phyloP scores from a whole-genome alignment of 805 yeast genomes.

The Metschnikowia proteae region DNA sequence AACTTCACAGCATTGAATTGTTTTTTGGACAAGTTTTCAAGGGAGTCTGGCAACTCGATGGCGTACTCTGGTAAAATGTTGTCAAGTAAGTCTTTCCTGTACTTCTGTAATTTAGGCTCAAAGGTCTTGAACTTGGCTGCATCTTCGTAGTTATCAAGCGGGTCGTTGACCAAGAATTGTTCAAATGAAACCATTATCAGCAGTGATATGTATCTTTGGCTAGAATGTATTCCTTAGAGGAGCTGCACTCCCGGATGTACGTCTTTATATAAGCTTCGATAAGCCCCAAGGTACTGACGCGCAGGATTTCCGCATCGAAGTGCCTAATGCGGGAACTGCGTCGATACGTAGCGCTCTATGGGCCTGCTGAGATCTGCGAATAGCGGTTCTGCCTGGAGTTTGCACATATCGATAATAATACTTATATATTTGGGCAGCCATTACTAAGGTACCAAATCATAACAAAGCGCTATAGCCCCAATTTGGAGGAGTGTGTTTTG shows the following conservation, averaged over 20 bases:
- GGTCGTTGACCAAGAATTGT: constrained; percentile 30
- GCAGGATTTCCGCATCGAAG: neutral
- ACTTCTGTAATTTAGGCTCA: constrained; percentile 46
- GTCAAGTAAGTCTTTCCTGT: constrained; percentile 33
- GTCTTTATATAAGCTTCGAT: neutral
- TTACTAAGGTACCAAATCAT: too few relatives aligned
- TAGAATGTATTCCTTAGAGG: too few relatives aligned
- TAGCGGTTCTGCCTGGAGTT: neutral
- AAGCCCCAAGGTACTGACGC: neutral
- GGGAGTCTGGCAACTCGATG: constrained; percentile 30
- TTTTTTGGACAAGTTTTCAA: constrained; percentile 30
- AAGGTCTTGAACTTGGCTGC: constrained; percentile 40
- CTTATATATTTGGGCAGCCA: too few relatives aligned
- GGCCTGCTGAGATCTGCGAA: neutral
- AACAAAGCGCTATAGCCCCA: too few relatives aligned
- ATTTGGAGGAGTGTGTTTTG: too few relatives aligned
- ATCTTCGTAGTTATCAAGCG: constrained; percentile 35
- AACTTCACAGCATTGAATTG: constrained; percentile 38
- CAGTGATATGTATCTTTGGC: neutral
- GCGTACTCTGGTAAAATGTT: constrained; percentile 41
- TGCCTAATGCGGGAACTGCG: neutral
- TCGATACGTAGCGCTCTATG: neutral
- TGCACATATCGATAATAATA: too few relatives aligned
- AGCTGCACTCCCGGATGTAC: too few relatives aligned
- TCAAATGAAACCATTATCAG: constrained; percentile 16